These are phyloP conservation scores for Globisporangium heterothallicum DNA, from an alignment of 352 stramenopile species.

Conservation along the genomic window DNA sequence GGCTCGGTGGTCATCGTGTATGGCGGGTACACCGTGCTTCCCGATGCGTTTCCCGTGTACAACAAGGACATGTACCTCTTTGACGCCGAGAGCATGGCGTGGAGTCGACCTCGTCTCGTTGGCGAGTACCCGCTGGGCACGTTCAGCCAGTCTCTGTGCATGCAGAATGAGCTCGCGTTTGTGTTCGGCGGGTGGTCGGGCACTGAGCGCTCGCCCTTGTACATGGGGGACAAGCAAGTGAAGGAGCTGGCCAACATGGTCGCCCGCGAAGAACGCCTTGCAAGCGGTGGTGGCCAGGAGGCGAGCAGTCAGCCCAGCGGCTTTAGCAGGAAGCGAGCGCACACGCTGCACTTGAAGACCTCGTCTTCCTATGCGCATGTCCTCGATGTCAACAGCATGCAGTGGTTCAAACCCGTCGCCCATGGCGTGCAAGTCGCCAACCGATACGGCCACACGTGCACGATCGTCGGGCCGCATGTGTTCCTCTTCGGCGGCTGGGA, in stretches of 20 bases:
- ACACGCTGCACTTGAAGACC: slow-evolving; percentile 30
- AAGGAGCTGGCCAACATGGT: slow-evolving; percentile 47
- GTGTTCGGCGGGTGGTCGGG: slow-evolving; percentile 72
- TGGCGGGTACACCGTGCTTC: slow-evolving; percentile 65
- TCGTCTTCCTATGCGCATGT: slow-evolving; percentile 53
- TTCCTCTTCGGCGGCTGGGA: slow-evolving; percentile 83
- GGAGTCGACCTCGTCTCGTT: slow-evolving; percentile 62
- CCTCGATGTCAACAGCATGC: slow-evolving; percentile 54
- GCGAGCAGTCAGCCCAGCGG: too few species aligned
- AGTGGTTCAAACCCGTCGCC: slow-evolving; percentile 43
- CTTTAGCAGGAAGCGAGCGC: slow-evolving; percentile 25
- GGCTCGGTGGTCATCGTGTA: slow-evolving; percentile 83
- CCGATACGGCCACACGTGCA: slow-evolving; percentile 67
- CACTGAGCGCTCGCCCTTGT: slow-evolving; percentile 67
- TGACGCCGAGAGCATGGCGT: slow-evolving; percentile 44
- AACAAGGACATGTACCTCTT: slow-evolving; percentile 74
- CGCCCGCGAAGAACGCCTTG: slow-evolving; percentile 50
- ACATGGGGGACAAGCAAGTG: slow-evolving; percentile 72
- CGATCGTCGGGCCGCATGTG: slow-evolving; percentile 54
- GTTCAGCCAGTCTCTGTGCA: slow-evolving; percentile 52
- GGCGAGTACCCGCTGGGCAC: slow-evolving; percentile 61
- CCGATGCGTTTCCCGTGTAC: slow-evolving; percentile 50
- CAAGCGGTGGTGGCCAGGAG: slow-evolving; percentile 28
- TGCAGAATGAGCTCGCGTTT: slow-evolving; percentile 49
- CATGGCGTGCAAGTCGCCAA: slow-evolving; percentile 47